Percentiles rank a stretch among this genome's conserved stretches.
Evolutionary conservation across 2,329 filamentous ascomycete species (phyloP).

Genomic region (Paecilomyces fulvus): DNA sequence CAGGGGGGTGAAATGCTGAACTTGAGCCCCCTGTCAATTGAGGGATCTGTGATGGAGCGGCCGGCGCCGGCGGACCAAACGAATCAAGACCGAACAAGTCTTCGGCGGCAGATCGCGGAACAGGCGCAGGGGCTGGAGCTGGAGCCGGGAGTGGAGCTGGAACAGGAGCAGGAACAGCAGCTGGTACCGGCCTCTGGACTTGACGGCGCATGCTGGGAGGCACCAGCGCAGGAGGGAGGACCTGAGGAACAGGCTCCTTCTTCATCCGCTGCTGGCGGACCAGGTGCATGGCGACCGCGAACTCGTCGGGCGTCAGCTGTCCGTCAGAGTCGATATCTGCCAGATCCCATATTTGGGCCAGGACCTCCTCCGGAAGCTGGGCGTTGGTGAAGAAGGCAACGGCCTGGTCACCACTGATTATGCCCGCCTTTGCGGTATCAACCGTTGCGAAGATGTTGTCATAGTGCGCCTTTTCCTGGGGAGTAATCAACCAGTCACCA

Average conservation of each 20-base stretch:
- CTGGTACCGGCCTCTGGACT: slow-evolving; percentile 27
- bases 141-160: slow-evolving; percentile 35
- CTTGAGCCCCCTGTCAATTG: slow-evolving; percentile 68
- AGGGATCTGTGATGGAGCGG: slow-evolving; percentile 51
- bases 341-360: slow-evolving; percentile 96
- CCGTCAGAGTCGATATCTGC: slow-evolving; percentile 90
- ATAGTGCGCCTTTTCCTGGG: slow-evolving; percentile 78
- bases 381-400: slow-evolving; percentile 92
- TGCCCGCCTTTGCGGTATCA: slow-evolving; percentile 71
- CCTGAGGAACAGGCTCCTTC: slow-evolving; percentile 61
- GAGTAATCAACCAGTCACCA: slow-evolving; percentile 72
- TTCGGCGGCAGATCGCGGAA: slow-evolving; percentile 74
- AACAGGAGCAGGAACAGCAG: slow-evolving; percentile 31
- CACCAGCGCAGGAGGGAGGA: slow-evolving; percentile 71
- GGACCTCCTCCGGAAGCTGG: slow-evolving; percentile 72
- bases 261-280: slow-evolving; percentile 81
- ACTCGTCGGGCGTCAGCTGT: slow-evolving; percentile 77
- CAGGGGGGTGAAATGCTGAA: slow-evolving; percentile 47
- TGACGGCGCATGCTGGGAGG: slow-evolving; percentile 72
- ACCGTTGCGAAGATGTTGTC: slow-evolving; percentile 77
- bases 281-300: slow-evolving; percentile 94
- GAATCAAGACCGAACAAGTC: slow-evolving; percentile 90
- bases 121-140: slow-evolving; percentile 38
- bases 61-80: slow-evolving; percentile 43
- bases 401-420: slow-evolving; percentile 87